A percentile compares a stretch with the other conserved stretches of the same genome.
These are phyloP conservation scores for Fusarium irregulare DNA, from an alignment of 2,329 filamentous ascomycete genomes.

Conservation along the genomic window DNA sequence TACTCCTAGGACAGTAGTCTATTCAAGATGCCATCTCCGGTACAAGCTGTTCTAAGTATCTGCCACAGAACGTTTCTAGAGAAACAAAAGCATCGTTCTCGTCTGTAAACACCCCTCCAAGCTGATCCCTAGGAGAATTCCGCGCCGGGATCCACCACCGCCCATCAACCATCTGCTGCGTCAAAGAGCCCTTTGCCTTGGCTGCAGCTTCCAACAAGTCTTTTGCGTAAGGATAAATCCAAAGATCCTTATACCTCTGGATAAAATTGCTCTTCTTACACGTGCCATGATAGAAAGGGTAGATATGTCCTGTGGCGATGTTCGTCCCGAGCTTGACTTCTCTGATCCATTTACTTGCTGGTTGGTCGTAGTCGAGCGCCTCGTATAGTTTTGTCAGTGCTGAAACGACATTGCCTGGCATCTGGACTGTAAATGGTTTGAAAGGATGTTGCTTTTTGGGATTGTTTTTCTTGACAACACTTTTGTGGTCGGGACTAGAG, in stretches of 20 bases:
- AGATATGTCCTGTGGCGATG: slow-evolving; percentile 44
- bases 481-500: slow-evolving; percentile 22
- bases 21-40: neutral
- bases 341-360: slow-evolving; percentile 48
- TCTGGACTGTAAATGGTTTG: slow-evolving; percentile 46
- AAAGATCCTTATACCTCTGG: slow-evolving; percentile 27
- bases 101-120: neutral
- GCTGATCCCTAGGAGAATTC: neutral
- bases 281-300: slow-evolving; percentile 29
- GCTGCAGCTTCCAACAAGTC: slow-evolving; percentile 21
- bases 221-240: slow-evolving; percentile 28
- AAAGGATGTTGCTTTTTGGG: slow-evolving; percentile 44
- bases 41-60: neutral
- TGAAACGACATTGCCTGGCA: slow-evolving; percentile 49
- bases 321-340: slow-evolving; percentile 52
- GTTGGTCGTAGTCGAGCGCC: slow-evolving; percentile 45
- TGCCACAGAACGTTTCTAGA: neutral
- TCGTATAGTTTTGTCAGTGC: slow-evolving; percentile 49
- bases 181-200: slow-evolving; percentile 6
- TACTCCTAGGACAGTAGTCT: too few species aligned
- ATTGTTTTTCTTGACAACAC: slow-evolving; percentile 39
- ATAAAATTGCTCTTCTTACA: slow-evolving; percentile 32
- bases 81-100: neutral
- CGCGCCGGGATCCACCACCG: slow-evolving; percentile 24
- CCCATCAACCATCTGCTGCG: slow-evolving; percentile 14